phyloP scores from a whole-genome alignment of 2,329 filamentous ascomycete genomes.

The Calonectria fujianensis region DNA sequence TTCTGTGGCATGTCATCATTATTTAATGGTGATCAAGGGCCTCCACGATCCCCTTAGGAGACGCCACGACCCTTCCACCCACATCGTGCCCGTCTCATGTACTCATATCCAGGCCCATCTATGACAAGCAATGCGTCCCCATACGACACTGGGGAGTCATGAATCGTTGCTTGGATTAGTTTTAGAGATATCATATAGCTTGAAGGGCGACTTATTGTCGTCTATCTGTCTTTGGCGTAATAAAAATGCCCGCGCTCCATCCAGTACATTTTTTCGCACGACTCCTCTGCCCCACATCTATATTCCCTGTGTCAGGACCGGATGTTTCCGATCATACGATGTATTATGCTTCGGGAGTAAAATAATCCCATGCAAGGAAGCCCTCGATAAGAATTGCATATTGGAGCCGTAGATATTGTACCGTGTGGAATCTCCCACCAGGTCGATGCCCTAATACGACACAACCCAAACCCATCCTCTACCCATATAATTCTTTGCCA shows the following conservation, averaged over 20 bases:
- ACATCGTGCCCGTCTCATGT: neutral
- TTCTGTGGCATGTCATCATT: neutral
- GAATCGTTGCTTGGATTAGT: neutral
- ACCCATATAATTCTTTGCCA: neutral
- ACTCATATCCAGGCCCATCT: neutral
- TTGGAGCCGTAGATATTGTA: neutral
- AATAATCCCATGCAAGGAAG: neutral
- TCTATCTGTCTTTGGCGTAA: neutral
- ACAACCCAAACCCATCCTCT: neutral
- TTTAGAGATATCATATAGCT: neutral
- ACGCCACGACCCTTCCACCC: neutral
- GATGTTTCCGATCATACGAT: constrained; percentile 1
- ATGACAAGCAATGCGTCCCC: neutral
- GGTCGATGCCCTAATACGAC: neutral
- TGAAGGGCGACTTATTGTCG: neutral
- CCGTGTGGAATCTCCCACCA: neutral
- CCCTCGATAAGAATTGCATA: neutral
- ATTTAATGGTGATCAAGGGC: neutral
- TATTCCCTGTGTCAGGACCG: neutral
- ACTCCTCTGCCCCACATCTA: neutral
- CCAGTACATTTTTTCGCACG: neutral
- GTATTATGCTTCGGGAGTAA: neutral
- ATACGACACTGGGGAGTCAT: neutral
- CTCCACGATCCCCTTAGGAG: neutral
- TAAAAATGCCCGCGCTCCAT: neutral